phyloP scores from a whole-genome alignment of 2,329 filamentous ascomycete genomes.

The Aspergillus vadensis region DNA sequence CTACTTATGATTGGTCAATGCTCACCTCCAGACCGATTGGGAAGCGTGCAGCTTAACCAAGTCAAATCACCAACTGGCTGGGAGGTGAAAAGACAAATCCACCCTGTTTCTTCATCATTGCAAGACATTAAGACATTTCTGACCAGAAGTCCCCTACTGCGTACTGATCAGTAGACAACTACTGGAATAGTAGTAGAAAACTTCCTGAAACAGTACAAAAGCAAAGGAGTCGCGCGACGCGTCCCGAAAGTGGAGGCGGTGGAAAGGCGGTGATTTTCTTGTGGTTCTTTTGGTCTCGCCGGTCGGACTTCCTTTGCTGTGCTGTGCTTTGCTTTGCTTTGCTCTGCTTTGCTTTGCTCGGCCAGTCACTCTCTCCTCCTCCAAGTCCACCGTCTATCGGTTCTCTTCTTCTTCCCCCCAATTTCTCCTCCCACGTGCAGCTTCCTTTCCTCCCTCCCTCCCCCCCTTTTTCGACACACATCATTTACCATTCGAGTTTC shows the following conservation, averaged over 20 bases:
- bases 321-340: neutral
- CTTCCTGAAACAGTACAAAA: neutral
- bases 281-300: neutral
- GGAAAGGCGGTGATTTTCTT: neutral
- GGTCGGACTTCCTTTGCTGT: neutral
- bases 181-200: no score
- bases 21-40: neutral
- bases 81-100: no score
- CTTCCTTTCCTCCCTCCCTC: neutral
- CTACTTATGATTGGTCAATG: neutral
- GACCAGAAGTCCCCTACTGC: no score
- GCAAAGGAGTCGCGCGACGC: conserved; percentile 4
- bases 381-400: neutral
- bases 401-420: neutral
- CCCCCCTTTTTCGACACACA: neutral
- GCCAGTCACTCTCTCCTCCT: neutral
- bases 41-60: neutral
- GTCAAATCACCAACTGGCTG: no score
- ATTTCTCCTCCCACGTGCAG: neutral
- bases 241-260: conserved; percentile 8
- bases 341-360: neutral
- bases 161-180: no score
- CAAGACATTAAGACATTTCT: no score
- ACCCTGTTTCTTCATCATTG: no score
- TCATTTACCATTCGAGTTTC: neutral